Evolutionary conservation across 2,329 filamentous ascomycete genomes (phyloP).

Genomic region (Colletotrichum truncatum): DNA sequence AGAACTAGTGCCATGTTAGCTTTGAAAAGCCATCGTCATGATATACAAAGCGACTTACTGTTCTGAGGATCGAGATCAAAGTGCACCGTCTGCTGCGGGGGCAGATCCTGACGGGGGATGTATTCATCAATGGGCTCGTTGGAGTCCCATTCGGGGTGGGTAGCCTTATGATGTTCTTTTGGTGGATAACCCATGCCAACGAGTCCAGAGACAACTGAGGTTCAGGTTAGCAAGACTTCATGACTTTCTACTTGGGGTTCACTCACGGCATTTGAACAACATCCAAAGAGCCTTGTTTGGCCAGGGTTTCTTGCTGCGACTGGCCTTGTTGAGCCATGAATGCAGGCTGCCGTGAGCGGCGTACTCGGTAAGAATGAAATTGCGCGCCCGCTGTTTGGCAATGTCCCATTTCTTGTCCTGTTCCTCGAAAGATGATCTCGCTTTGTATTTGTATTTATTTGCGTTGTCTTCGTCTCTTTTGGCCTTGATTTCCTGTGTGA

Average conservation of each 20-base stretch:
- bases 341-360: conserved; percentile 34
- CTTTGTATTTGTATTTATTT: background rate
- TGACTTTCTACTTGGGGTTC: background rate
- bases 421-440: background rate
- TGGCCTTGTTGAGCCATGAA: conserved; percentile 23
- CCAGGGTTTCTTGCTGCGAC: conserved; percentile 5
- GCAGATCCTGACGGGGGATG: background rate
- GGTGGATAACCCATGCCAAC: conserved; percentile 37
- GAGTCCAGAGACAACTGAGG: conserved; percentile 38
- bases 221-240: conserved; percentile 19
- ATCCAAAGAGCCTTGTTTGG: conserved; percentile 22
- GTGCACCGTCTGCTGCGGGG: conserved; percentile 25
- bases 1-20: conserved; percentile 11
- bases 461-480: background rate
- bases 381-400: background rate
- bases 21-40: background rate
- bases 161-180: background rate
- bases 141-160: conserved; percentile 4
- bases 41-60: conserved; percentile 31
- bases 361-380: conserved; percentile 38
- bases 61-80: conserved; percentile 38
- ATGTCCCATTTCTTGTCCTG: conserved; percentile 7
- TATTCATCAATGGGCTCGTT: conserved; percentile 14
- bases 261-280: conserved; percentile 22
- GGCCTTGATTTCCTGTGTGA: conserved; percentile 24